Percentiles rank a stretch among this genome's conserved stretches.
These are phyloP conservation scores for Salix purpurea DNA, from an alignment of 345 rosid species.

Conservation along the genomic window DNA sequence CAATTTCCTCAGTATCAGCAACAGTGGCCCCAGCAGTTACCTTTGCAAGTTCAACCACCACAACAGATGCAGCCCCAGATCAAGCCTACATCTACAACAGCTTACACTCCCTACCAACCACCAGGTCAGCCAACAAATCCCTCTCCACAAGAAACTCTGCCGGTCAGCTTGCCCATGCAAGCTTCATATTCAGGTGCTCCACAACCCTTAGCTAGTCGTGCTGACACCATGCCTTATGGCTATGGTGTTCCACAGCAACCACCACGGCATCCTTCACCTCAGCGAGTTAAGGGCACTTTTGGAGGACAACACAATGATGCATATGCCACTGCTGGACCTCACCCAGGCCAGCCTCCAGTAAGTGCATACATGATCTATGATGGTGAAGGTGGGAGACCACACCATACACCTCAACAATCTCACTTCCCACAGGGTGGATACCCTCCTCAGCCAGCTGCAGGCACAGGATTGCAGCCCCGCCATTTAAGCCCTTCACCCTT, in stretches of 20 bases:
- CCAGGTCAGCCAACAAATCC: slow-evolving; percentile 54
- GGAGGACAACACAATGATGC: slow-evolving; percentile 60
- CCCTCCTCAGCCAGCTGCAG: slow-evolving; percentile 41
- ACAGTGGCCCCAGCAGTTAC: slow-evolving; percentile 65
- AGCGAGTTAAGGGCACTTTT: slow-evolving; percentile 59
- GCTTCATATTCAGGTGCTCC: slow-evolving; percentile 66
- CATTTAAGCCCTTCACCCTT: slow-evolving; percentile 48
- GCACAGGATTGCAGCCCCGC: slow-evolving; percentile 38
- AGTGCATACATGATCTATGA: slow-evolving; percentile 75
- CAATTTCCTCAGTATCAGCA: slow-evolving; percentile 68
- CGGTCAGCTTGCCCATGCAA: slow-evolving; percentile 73
- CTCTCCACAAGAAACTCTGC: slow-evolving; percentile 52
- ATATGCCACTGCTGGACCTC: slow-evolving; percentile 53
- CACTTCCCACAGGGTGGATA: slow-evolving; percentile 75
- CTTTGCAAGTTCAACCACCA: slow-evolving; percentile 44
- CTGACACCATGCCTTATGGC: slow-evolving; percentile 60
- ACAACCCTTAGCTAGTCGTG: slow-evolving; percentile 53
- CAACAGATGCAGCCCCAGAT: slow-evolving; percentile 64
- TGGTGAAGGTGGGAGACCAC: slow-evolving; percentile 56
- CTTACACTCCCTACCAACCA: slow-evolving; percentile 56
- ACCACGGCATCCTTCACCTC: slow-evolving; percentile 64
- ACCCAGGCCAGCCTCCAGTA: slow-evolving; percentile 48
- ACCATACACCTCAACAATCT: slow-evolving; percentile 49
- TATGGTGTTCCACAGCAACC: slow-evolving; percentile 37
- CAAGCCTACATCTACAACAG: slow-evolving; percentile 54